Conservation (phyloP, 306 rosid genomes). For the Trifolium pratense region DNA sequence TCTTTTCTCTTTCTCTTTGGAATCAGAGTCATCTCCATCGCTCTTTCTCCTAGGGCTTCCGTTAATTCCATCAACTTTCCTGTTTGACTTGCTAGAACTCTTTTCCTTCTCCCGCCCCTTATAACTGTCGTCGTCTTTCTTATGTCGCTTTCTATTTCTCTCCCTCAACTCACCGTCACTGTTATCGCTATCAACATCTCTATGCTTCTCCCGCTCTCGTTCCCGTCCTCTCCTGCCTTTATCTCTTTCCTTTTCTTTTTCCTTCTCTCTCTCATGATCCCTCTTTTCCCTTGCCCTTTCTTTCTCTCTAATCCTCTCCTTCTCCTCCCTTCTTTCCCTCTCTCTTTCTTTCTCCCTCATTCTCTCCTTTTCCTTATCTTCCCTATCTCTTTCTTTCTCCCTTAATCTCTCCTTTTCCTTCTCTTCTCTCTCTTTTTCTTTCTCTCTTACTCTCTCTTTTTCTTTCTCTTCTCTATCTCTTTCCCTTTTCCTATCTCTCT, state of each 20-base stretch:
- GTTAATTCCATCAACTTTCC: constrained; percentile 57
- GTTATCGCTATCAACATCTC: constrained; percentile 66
- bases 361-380: constrained; percentile 38
- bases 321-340: constrained; percentile 37
- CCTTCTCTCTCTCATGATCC: constrained; percentile 55
- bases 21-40: constrained; percentile 56
- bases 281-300: constrained; percentile 54
- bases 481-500: constrained; percentile 37
- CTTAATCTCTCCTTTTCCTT: constrained; percentile 39
- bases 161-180: constrained; percentile 66
- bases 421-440: constrained; percentile 41
- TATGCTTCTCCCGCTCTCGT: constrained; percentile 64
- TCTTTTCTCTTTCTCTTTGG: constrained; percentile 55
- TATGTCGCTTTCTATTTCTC: constrained; percentile 65
- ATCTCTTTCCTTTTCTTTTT: constrained; percentile 56
- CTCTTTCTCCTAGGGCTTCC: constrained; percentile 63
- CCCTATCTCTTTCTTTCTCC: constrained; percentile 49
- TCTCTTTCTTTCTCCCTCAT: constrained; percentile 42
- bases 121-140: constrained; percentile 64
- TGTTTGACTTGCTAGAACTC: constrained; percentile 54
- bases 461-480: constrained; percentile 43
- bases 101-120: constrained; percentile 62
- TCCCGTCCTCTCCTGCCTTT: constrained; percentile 57
- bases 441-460: constrained; percentile 38
- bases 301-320: constrained; percentile 46